Conservation (phyloP, 2,329 filamentous ascomycete species). For the Biscogniauxia mediterranea region DNA sequence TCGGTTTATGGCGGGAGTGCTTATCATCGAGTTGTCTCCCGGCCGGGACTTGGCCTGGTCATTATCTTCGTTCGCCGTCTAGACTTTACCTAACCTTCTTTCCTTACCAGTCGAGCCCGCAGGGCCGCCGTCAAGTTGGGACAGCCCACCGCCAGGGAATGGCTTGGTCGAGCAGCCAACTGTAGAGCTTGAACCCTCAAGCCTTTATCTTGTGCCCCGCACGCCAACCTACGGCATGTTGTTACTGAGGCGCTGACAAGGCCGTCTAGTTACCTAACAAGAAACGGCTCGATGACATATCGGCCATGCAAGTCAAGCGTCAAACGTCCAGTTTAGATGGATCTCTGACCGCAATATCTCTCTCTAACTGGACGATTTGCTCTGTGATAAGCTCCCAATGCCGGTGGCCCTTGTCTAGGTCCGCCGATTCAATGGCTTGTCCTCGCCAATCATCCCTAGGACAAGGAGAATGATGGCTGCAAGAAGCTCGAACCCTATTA, state of each 20-base stretch:
- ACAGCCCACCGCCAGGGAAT: not conserved
- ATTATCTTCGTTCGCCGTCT: not conserved
- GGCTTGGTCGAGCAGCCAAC: not conserved
- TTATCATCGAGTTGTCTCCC: not conserved
- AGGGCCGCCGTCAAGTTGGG: conserved; percentile 1
- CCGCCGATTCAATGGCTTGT: conserved; percentile 17
- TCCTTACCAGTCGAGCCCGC: conserved; percentile 6
- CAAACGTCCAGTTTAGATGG: conserved; percentile 22
- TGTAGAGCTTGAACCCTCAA: conserved; percentile 7
- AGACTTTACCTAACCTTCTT: not conserved
- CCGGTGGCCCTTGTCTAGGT: conserved; percentile 10
- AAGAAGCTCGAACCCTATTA: conserved; percentile 8
- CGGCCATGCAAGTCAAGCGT: conserved; percentile 23
- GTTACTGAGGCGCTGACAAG: conserved; percentile 18
- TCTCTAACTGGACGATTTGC: conserved; percentile 22
- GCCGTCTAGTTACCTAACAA: conserved; percentile 22
- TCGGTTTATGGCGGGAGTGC: not conserved
- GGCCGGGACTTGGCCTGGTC: not conserved
- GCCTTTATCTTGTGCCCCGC: conserved; percentile 28
- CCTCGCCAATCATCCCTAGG: conserved; percentile 15
- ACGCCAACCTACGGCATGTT: conserved; percentile 18
- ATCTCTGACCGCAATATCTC: conserved; percentile 11
- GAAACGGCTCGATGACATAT: conserved; percentile 24
- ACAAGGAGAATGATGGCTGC: not conserved
- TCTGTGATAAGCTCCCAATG: conserved; percentile 14